phyloP scores from a whole-genome alignment of 805 yeast species.

The Candida verbasci region DNA sequence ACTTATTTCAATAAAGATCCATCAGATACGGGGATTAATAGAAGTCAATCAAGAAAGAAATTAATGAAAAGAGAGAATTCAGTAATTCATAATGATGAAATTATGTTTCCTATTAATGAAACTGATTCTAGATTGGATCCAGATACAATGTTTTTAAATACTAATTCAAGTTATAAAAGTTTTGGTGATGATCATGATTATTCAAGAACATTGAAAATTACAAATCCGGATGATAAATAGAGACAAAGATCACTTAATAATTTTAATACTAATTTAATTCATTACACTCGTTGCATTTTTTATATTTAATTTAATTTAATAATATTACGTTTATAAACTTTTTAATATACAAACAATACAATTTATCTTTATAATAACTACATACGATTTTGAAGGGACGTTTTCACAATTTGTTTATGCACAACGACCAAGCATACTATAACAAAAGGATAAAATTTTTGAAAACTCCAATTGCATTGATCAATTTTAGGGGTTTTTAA shows the following conservation, averaged over 20 bases:
- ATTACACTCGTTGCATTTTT: neutral
- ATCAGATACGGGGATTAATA: conserved; percentile 14
- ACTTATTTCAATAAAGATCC: conserved; percentile 18
- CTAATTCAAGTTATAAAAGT: conserved; percentile 24
- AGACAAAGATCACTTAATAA: no score
- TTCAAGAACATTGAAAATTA: conserved; percentile 26
- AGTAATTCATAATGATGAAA: conserved; percentile 6
- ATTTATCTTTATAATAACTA: neutral
- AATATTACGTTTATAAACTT: no score
- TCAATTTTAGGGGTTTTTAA: no score
- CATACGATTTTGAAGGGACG: no score
- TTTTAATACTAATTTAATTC: neutral
- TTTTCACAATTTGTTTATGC: no score
- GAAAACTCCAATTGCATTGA: no score
- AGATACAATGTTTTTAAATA: conserved; percentile 21
- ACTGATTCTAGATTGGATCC: conserved; percentile 21
- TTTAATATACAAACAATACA: neutral
- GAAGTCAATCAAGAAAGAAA: conserved; percentile 29
- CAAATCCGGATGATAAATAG: conserved; percentile 16
- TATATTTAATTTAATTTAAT: no score
- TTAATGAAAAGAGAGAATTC: conserved; percentile 11
- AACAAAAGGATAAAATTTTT: no score
- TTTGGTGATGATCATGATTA: conserved; percentile 32
- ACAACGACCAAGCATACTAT: no score
- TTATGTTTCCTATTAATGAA: conserved; percentile 34